phyloP scores from a whole-genome alignment of 2,329 filamentous ascomycete genomes.

The Neurospora sp. region DNA sequence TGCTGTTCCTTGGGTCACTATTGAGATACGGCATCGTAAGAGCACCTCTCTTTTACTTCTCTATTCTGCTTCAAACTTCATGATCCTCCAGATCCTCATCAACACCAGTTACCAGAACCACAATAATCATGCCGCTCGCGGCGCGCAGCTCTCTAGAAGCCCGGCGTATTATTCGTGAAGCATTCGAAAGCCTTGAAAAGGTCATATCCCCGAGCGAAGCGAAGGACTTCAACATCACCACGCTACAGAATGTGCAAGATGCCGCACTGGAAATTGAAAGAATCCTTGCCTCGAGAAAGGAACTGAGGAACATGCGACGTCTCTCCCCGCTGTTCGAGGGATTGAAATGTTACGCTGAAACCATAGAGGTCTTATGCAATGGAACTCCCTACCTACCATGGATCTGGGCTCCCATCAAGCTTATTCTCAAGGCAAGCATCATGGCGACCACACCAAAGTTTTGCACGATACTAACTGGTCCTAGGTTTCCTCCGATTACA shows the following conservation, averaged over 20 bases:
- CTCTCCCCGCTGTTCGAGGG: conserved; percentile 31
- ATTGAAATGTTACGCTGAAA: conserved; percentile 31
- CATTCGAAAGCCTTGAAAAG: conserved; percentile 15
- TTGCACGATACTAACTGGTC: background rate
- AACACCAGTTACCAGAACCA: background rate
- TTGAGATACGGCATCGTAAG: no score
- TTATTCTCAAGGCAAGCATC: conserved; percentile 23
- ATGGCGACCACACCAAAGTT: background rate
- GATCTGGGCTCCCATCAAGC: conserved; percentile 35
- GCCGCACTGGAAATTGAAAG: conserved; percentile 29
- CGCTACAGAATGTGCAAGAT: conserved; percentile 26
- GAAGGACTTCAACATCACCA: conserved; percentile 20
- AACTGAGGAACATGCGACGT: conserved; percentile 32
- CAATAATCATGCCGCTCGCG: background rate
- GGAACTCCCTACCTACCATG: conserved; percentile 35
- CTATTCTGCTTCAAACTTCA: background rate
- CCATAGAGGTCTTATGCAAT: conserved; percentile 33
- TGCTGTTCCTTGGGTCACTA: background rate
- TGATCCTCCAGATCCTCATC: background rate
- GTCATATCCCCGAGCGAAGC: conserved; percentile 10
- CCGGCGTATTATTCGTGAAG: conserved; percentile 11
- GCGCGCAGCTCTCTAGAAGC: conserved; percentile 6
- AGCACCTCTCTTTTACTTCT: background rate
- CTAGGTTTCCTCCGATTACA: conserved; percentile 22
- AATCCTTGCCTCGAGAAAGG: conserved; percentile 26